Evolutionary conservation across 306 rosid species (phyloP).

Genomic region (Carpinus fangiana): DNA sequence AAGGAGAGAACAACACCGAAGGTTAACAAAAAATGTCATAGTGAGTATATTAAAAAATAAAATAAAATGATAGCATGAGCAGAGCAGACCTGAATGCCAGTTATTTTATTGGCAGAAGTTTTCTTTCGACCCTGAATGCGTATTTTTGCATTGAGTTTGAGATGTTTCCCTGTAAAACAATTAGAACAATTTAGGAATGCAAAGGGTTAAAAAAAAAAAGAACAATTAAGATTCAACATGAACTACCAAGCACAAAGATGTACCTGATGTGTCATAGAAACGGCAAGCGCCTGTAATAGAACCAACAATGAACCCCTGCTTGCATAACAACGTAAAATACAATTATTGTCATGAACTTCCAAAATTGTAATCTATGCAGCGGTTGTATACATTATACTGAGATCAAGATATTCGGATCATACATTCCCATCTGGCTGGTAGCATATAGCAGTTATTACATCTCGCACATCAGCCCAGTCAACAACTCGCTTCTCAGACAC

Average conservation of each 20-base stretch:
- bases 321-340: conserved; percentile 16
- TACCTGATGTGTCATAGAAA: conserved; percentile 74
- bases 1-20: conserved; percentile 11
- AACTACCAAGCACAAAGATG: conserved; percentile 9
- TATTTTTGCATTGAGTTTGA: conserved; percentile 52
- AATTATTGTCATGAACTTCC: conserved; percentile 17
- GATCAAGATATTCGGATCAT: conserved; percentile 28
- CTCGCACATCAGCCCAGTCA: conserved; percentile 81
- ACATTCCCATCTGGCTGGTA: conserved; percentile 81
- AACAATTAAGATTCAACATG: background rate
- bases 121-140: conserved; percentile 53
- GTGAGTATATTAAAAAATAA: background rate
- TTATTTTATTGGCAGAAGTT: conserved; percentile 67
- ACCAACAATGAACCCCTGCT: conserved; percentile 83
- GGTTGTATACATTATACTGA: background rate
- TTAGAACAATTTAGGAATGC: conserved; percentile 36
- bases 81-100: conserved; percentile 80
- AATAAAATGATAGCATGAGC: conserved; percentile 21
- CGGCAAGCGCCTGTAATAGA: conserved; percentile 71
- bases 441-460: conserved; percentile 78
- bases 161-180: conserved; percentile 53
- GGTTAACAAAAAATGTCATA: conserved; percentile 19
- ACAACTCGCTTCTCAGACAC: conserved; percentile 67
- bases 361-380: background rate
- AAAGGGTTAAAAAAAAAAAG: background rate